These are phyloP conservation scores for Phytophthora pinifolia DNA, from an alignment of 352 stramenopile species.

Conservation along the genomic window DNA sequence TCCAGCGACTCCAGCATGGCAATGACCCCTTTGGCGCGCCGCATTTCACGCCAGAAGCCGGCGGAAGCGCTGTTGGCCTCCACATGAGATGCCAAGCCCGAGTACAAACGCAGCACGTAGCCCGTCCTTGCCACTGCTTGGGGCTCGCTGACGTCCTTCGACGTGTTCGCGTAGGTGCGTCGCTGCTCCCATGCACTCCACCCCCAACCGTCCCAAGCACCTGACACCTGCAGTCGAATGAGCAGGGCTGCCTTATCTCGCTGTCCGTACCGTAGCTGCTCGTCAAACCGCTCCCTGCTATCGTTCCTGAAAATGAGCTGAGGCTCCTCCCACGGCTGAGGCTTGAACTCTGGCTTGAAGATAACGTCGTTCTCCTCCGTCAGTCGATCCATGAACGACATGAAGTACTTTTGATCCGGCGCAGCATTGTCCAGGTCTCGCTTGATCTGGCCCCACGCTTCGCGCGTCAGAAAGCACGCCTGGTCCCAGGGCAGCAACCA, in stretches of 20 bases:
- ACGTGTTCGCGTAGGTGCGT: slow-evolving; percentile 42
- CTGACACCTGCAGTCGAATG: slow-evolving; percentile 40
- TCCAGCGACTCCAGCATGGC: slow-evolving; percentile 38
- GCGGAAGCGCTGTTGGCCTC: slow-evolving; percentile 28
- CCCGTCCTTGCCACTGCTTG: slow-evolving; percentile 35
- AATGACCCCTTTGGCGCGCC: slow-evolving; percentile 48
- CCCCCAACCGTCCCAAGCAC: slow-evolving; percentile 46
- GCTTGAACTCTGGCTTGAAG: slow-evolving; percentile 32
- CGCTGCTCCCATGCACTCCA: slow-evolving; percentile 47
- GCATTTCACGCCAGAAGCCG: slow-evolving; percentile 47
- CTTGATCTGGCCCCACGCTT: slow-evolving; percentile 49
- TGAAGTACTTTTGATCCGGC: slow-evolving; percentile 45
- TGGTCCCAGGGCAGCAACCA: slow-evolving; percentile 63
- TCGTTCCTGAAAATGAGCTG: slow-evolving; percentile 59
- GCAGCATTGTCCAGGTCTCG: slow-evolving; percentile 20
- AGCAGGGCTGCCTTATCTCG: slow-evolving; percentile 55
- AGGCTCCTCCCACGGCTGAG: slow-evolving; percentile 51
- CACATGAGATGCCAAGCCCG: slow-evolving; percentile 27
- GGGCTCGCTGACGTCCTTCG: slow-evolving; percentile 31
- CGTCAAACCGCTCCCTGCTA: slow-evolving; percentile 50
- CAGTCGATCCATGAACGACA: slow-evolving; percentile 55
- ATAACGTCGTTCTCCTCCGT: slow-evolving; percentile 47
- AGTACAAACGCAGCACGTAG: slow-evolving; percentile 54
- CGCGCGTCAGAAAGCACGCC: slow-evolving; percentile 45
- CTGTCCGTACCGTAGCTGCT: slow-evolving; percentile 50